phyloP scores from a whole-genome alignment of 176 grass and related monocot species.

The Saccharum officinarum region DNA sequence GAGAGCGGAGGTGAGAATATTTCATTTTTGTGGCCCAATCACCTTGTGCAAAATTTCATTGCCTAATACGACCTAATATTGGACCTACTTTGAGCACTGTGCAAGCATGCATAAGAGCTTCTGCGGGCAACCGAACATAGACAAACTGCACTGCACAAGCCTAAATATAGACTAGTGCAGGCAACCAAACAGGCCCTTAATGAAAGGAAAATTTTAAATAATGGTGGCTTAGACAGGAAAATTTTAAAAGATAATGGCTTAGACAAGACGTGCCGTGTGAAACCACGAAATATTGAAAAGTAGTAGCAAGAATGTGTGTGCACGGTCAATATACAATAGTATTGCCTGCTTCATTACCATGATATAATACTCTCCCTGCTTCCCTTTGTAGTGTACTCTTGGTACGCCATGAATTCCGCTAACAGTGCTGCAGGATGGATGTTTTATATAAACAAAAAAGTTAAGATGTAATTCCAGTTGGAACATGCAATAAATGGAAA shows the following conservation, averaged over 20 bases:
- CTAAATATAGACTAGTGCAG: not conserved
- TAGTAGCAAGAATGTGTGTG: not conserved
- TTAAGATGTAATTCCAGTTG: slow-evolving; percentile 27
- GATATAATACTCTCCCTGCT: slow-evolving; percentile 83
- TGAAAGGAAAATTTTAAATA: not conserved
- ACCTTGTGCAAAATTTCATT: not conserved
- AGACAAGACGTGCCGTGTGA: not conserved
- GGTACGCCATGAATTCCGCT: slow-evolving; percentile 92
- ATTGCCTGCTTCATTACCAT: slow-evolving; percentile 59
- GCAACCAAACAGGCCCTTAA: not conserved
- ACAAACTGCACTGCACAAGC: not conserved
- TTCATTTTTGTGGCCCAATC: not conserved
- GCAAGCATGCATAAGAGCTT: not conserved
- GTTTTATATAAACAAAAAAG: slow-evolving; percentile 35
- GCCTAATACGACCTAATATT: not conserved
- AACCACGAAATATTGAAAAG: not conserved
- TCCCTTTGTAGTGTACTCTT: slow-evolving; percentile 90
- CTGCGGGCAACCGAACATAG: not conserved
- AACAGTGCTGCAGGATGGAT: slow-evolving; percentile 68
- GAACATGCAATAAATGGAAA: not conserved
- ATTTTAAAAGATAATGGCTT: not conserved
- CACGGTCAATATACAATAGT: not conserved
- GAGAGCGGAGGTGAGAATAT: not conserved
- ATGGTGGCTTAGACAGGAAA: not conserved
- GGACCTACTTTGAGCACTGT: not conserved